phyloP scores from a whole-genome alignment of 352 stramenopile species.

The Globisporangium okanoganense region DNA sequence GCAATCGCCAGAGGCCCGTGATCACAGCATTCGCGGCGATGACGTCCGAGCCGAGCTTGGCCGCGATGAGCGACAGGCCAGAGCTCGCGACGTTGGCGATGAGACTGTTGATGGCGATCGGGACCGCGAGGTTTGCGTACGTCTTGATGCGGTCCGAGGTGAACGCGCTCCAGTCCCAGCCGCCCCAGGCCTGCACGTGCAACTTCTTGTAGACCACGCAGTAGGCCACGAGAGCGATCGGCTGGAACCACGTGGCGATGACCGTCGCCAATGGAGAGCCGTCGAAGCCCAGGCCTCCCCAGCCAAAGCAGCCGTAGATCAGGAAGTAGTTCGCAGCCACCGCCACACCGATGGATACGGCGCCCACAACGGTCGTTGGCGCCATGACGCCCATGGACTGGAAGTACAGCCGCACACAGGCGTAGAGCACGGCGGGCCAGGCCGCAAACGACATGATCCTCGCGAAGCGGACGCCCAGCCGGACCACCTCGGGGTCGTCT shows the following conservation, averaged over 20 bases:
- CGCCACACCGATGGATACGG: conserved; percentile 25
- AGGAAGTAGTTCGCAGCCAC: conserved; percentile 60
- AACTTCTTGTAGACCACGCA: conserved; percentile 73
- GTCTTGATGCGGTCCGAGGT: conserved; percentile 54
- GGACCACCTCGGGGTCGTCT: conserved; percentile 52
- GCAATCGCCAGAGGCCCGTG: conserved; percentile 48
- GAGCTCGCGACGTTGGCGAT: conserved; percentile 34
- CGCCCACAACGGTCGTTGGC: conserved; percentile 21
- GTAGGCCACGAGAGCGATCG: conserved; percentile 69
- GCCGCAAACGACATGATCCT: conserved; percentile 72
- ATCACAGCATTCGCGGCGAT: conserved; percentile 48
- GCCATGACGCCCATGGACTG: conserved; percentile 45
- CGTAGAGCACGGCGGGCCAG: conserved; percentile 69
- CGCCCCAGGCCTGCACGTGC: conserved; percentile 65
- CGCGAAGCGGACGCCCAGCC: conserved; percentile 61
- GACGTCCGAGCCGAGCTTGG: conserved; percentile 34
- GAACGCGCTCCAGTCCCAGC: conserved; percentile 59
- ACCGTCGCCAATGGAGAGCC: conserved; percentile 72
- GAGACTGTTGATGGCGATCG: conserved; percentile 24
- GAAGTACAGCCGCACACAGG: conserved; percentile 33
- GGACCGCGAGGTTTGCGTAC: conserved; percentile 40
- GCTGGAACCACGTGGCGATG: conserved; percentile 79
- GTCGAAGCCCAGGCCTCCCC: conserved; percentile 65
- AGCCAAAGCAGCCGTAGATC: conserved; percentile 56
- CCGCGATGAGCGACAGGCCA: conserved; percentile 33